phyloP scores from a whole-genome alignment of 2,329 filamentous ascomycete species.

The Penicillium sp. region DNA sequence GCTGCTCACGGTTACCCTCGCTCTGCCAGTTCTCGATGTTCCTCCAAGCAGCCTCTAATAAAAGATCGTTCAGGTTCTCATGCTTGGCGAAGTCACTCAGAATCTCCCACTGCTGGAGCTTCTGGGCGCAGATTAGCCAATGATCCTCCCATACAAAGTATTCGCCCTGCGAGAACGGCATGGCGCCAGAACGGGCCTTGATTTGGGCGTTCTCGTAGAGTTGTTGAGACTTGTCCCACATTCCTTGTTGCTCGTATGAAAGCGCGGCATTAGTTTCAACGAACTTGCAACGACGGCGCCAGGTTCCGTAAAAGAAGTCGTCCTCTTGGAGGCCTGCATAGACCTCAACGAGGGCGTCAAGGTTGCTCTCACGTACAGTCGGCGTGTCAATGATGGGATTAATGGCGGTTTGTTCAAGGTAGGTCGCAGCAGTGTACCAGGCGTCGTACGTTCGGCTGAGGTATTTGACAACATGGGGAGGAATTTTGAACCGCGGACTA shows the following conservation, averaged over 20 bases:
- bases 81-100: constrained; percentile 97
- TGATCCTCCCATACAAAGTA: constrained; percentile 99
- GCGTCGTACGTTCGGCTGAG: constrained; percentile 90
- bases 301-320: constrained; percentile 95
- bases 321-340: constrained; percentile 91
- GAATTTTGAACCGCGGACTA: constrained; percentile 84
- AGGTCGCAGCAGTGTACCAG: constrained; percentile 92
- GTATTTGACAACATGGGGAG: constrained; percentile 94
- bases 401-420: constrained; percentile 85
- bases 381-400: constrained; percentile 80
- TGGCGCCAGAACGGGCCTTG: constrained; percentile 91
- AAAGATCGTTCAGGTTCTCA: constrained; percentile 95
- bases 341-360: constrained; percentile 91
- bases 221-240: constrained; percentile 98
- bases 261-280: constrained; percentile 96
- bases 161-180: constrained; percentile 92
- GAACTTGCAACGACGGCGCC: constrained; percentile 91
- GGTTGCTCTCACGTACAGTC: constrained; percentile 83
- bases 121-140: constrained; percentile 96
- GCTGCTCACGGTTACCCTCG: constrained; percentile 77
- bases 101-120: constrained; percentile 98
- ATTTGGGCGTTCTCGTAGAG: constrained; percentile 97
- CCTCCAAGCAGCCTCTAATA: constrained; percentile 93
- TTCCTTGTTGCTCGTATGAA: constrained; percentile 97
- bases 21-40: constrained; percentile 94